phyloP scores from a whole-genome alignment of 2,329 filamentous ascomycete species.

The Sclerotinia trifoliorum region DNA sequence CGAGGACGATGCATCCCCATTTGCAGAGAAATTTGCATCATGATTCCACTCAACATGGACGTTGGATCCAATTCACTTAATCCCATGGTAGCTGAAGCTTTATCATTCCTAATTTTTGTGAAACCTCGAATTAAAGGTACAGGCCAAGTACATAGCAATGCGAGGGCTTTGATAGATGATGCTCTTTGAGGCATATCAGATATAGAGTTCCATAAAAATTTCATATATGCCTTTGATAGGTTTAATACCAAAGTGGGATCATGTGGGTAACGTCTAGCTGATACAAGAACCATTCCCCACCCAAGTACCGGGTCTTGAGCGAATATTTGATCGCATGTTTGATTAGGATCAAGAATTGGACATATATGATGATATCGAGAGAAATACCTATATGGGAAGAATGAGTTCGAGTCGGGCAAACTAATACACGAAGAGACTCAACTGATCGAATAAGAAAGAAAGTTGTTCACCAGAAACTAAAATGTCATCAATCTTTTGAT shows the following conservation, averaged over 20 bases:
- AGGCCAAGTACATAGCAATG: conserved; percentile 37
- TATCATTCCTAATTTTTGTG: conserved; percentile 25
- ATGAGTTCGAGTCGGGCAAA: conserved; percentile 32
- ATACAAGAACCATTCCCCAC: conserved; percentile 64
- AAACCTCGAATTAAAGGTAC: conserved; percentile 32
- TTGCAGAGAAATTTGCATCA: conserved; percentile 37
- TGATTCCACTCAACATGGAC: conserved; percentile 35
- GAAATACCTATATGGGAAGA: conserved; percentile 52
- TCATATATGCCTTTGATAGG: conserved; percentile 25
- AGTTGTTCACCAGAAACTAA: conserved; percentile 24
- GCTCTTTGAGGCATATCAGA: conserved; percentile 29
- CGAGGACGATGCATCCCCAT: conserved; percentile 35
- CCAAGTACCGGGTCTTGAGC: conserved; percentile 62
- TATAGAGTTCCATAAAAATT: conserved; percentile 31
- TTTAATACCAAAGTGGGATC: conserved; percentile 51
- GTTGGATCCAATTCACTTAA: conserved; percentile 30
- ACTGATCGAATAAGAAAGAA: conserved; percentile 24
- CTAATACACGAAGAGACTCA: conserved; percentile 26
- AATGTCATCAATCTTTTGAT: conserved; percentile 23
- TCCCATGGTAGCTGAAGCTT: conserved; percentile 21
- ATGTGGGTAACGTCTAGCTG: conserved; percentile 56
- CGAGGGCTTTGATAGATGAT: conserved; percentile 33
- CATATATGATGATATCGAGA: conserved; percentile 62
- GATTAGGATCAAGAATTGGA: conserved; percentile 57
- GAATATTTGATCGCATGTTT: conserved; percentile 56